Percentiles rank a stretch among this genome's conserved stretches.
Evolutionary conservation across 805 yeast species (phyloP).

Genomic region (Yarrowia deformans): DNA sequence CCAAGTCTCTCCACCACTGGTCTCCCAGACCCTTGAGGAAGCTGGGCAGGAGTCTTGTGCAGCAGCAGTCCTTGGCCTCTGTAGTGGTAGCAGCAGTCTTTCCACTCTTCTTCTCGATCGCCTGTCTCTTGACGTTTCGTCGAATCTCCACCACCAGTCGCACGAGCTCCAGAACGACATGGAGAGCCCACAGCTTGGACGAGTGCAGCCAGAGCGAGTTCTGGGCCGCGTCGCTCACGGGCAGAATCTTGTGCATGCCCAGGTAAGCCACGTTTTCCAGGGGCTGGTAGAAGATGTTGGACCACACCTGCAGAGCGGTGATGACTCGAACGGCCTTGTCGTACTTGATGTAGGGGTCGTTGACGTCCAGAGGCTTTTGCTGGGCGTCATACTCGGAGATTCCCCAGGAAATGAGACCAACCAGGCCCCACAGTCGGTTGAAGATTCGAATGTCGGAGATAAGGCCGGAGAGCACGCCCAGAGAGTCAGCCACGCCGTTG

Average conservation of each 20-base stretch:
- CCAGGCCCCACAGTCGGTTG: slow-evolving; percentile 51
- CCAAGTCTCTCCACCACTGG: slow-evolving; percentile 42
- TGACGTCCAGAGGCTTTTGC: slow-evolving; percentile 41
- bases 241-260: slow-evolving; percentile 51
- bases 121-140: slow-evolving; percentile 42
- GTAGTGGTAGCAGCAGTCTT: background rate
- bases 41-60: slow-evolving; percentile 8
- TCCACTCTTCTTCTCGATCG: slow-evolving; percentile 39
- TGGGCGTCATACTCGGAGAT: slow-evolving; percentile 47
- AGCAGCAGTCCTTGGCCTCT: slow-evolving; percentile 26
- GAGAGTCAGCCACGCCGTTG: slow-evolving; percentile 25
- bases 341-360: slow-evolving; percentile 28
- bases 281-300: slow-evolving; percentile 52
- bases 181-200: slow-evolving; percentile 51
- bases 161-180: slow-evolving; percentile 49
- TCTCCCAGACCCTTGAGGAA: slow-evolving; percentile 36
- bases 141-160: slow-evolving; percentile 41
- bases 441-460: slow-evolving; percentile 52
- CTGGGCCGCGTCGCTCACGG: slow-evolving; percentile 44
- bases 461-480: slow-evolving; percentile 44
- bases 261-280: slow-evolving; percentile 54
- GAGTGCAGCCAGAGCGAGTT: slow-evolving; percentile 49
- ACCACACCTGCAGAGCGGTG: slow-evolving; percentile 51
- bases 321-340: slow-evolving; percentile 48
- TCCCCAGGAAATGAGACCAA: slow-evolving; percentile 52